Conservation (phyloP, 148 eudicot genomes). For the Pouteria glomerata region DNA sequence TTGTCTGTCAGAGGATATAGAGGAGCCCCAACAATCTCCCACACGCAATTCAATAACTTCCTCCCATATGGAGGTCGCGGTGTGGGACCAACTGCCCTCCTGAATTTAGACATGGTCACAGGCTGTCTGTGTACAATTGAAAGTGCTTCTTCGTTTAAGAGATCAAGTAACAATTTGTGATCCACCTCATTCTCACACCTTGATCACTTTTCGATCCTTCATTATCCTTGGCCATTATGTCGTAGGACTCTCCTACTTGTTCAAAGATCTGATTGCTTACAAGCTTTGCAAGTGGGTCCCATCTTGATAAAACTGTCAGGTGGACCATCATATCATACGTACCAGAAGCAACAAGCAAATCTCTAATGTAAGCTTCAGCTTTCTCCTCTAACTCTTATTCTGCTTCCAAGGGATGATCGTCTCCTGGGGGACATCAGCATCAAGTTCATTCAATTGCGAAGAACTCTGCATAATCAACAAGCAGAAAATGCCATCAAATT, state of each 20-base stretch:
- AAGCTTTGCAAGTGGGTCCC: conserved; percentile 71
- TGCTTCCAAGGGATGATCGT: conserved; percentile 31
- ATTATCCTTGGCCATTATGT: conserved; percentile 22
- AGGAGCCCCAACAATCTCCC: conserved; percentile 50
- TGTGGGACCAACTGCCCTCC: conserved; percentile 30
- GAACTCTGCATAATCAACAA: conserved; percentile 43
- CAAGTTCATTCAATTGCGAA: conserved; percentile 72
- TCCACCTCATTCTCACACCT: conserved; percentile 28
- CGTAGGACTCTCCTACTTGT: conserved; percentile 66
- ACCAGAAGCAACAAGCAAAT: conserved; percentile 73
- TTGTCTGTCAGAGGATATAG: conserved; percentile 43
- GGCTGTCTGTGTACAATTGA: conserved; percentile 52
- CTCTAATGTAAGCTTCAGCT: conserved; percentile 63
- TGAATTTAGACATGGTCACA: conserved; percentile 38
- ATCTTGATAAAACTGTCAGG: conserved; percentile 46
- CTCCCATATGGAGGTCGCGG: conserved; percentile 44
- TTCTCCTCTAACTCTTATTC: conserved; percentile 67
- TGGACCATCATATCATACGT: conserved; percentile 58
- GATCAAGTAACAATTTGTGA: conserved; percentile 68
- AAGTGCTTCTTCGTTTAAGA: conserved; percentile 70
- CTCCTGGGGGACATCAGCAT: conserved; percentile 46
- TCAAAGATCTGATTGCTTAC: conserved; percentile 55
- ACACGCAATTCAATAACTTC: conserved; percentile 52
- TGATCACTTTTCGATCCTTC: conserved; percentile 25
- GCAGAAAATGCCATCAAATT: neutral